Evolutionary conservation across 441 rosid genomes (phyloP), one percentile per base, ranked within the genome.

Genomic region (Adansonia rubrostipa): DNA sequence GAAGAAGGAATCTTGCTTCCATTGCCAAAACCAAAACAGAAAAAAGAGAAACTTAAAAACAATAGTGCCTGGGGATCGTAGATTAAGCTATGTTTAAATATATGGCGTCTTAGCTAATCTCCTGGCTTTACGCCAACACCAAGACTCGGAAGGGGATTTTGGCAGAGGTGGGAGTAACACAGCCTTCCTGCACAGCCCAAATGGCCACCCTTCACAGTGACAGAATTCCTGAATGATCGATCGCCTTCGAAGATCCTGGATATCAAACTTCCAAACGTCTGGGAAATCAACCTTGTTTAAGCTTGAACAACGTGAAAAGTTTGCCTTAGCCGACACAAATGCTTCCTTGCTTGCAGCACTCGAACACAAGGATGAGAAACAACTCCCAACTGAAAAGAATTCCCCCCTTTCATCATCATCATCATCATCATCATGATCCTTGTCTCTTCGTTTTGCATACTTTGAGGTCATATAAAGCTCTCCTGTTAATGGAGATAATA

Each of bases 201-300:
- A 93, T 0, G 96, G 99, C 99, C 97, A 92, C 33, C 99, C 95
- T 77, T 93, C 88, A n/a, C 97, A 92, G 60, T 90, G 87, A 69
- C 96, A 91, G 5, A 65, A 78, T 79, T 92, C 92, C 81, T 82
- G 82, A 57, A 96, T 82, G 84, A 92, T 88, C 0, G 94, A 87
- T 4, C 83, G 81, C 80, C 85, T 87, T 50, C 77, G 81, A 19
- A 81, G 78, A 54, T 88, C 87, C 14, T 69, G 76, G 3, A 73
- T 6, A 9, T 85, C 82, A 24, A 87, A 77, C 81, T 65, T 76
- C 78, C 72, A 44, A 22, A 84, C 53, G 9, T 86, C 85, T 28
- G 78, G 82, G 71, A 83, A 67, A 79, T 85, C 88, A 65, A 89
- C 11, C 53, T 83, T 85, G 3, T 79, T 81, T 72, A 88, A 79